Conservation (phyloP, 345 rosid species). For the Salix purpurea region DNA sequence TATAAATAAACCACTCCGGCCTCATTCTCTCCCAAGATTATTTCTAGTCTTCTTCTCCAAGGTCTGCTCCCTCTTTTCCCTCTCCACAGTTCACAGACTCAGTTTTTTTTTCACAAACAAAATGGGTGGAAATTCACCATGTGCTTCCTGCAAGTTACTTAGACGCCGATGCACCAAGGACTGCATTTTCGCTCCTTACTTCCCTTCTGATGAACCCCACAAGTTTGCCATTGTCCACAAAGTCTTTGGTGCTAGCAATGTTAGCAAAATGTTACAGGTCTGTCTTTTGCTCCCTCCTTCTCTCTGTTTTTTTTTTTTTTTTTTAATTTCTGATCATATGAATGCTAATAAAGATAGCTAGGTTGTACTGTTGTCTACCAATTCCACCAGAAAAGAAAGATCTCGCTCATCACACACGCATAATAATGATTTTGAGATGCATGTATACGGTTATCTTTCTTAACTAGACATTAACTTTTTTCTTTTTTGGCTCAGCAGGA, state of each 20-base stretch:
- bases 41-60: not conserved
- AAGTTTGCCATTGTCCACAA: constrained; percentile 32
- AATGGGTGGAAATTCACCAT: constrained; percentile 29
- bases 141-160: constrained; percentile 29
- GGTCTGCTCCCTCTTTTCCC: not conserved
- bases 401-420: not conserved
- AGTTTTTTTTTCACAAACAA: not conserved
- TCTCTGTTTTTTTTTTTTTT: no score
- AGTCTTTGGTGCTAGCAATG: constrained; percentile 34
- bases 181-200: constrained; percentile 25
- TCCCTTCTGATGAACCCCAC: constrained; percentile 32
- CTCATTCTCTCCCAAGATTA: constrained; percentile 5
- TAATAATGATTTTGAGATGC: not conserved
- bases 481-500: constrained; percentile 16
- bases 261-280: constrained; percentile 33
- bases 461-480: not conserved
- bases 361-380: not conserved
- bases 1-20: constrained; percentile 25
- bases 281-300: not conserved
- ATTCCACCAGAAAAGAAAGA: not conserved
- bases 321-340: not conserved
- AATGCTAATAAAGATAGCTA: not conserved
- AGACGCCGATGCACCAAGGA: constrained; percentile 24
- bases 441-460: not conserved
- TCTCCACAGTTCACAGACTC: not conserved